Conservation (phyloP, 2,329 filamentous ascomycete genomes). For the Cordyceps pruinosa region DNA sequence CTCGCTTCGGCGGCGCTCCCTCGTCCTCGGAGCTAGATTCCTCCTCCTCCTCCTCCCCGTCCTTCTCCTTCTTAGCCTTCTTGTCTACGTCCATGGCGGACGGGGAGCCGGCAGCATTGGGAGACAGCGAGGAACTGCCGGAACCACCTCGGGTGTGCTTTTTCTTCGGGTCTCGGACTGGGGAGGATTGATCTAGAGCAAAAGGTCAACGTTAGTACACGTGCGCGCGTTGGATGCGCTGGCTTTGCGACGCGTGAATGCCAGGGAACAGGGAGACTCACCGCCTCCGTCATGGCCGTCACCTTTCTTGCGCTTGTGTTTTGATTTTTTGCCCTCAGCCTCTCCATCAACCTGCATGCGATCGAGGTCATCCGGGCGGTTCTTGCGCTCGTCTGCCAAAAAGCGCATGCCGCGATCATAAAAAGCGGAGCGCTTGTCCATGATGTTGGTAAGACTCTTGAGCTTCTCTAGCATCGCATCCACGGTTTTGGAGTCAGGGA, state of each 20-base stretch:
- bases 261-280: not conserved
- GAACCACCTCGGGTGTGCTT: constrained; percentile 49
- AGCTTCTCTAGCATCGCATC: constrained; percentile 59
- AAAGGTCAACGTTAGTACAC: not conserved
- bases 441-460: constrained; percentile 56
- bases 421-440: constrained; percentile 59
- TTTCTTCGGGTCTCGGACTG: constrained; percentile 45
- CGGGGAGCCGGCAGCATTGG: constrained; percentile 43
- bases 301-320: constrained; percentile 76
- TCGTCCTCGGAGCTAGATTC: constrained; percentile 52
- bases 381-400: constrained; percentile 58
- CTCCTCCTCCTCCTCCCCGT: constrained; percentile 37
- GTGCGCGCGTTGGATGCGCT: not conserved
- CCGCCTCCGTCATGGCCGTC: constrained; percentile 4
- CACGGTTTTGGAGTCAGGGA: constrained; percentile 57
- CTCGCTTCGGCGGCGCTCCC: constrained; percentile 52
- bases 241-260: not conserved
- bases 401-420: constrained; percentile 70
- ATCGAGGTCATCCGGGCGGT: constrained; percentile 49
- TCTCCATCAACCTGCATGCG: constrained; percentile 41
- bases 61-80: constrained; percentile 31
- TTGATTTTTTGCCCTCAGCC: constrained; percentile 49
- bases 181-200: constrained; percentile 45
- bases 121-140: constrained; percentile 54
- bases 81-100: constrained; percentile 55